Conservation (phyloP, 179 eudicot genomes). For the Actinidia arguta region DNA sequence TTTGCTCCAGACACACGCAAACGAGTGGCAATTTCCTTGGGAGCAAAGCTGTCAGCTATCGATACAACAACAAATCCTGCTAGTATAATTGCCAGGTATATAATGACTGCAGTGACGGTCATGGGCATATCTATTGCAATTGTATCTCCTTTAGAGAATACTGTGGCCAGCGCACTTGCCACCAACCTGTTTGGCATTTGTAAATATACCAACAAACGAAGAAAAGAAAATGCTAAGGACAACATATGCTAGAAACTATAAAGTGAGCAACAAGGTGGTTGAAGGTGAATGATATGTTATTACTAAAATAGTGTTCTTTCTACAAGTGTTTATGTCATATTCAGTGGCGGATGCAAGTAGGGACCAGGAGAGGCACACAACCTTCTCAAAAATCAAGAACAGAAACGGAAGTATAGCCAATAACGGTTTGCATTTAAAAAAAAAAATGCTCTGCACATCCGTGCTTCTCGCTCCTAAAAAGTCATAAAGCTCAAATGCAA, state of each 20-base stretch:
- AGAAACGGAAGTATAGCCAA: neutral
- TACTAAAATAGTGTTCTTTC: neutral
- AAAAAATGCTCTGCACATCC: neutral
- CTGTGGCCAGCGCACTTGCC: slow-evolving; percentile 76
- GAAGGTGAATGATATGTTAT: neutral
- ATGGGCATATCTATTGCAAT: slow-evolving; percentile 99
- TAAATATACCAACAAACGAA: neutral
- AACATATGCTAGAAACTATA: neutral
- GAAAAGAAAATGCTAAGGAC: neutral
- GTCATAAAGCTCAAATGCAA: neutral
- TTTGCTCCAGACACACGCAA: slow-evolving; percentile 84
- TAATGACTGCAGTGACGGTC: slow-evolving; percentile 84
- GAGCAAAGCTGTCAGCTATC: slow-evolving; percentile 95
- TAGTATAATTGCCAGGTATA: slow-evolving; percentile 82
- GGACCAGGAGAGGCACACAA: neutral
- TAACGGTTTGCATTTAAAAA: neutral
- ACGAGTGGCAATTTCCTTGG: slow-evolving; percentile 87
- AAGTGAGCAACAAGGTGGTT: neutral
- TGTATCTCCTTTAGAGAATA: slow-evolving; percentile 79
- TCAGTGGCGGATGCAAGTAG: no score
- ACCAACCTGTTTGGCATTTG: slow-evolving; percentile 59
- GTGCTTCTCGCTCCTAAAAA: neutral
- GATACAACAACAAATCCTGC: slow-evolving; percentile 86
- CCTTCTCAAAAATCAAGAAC: neutral
- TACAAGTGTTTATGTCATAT: neutral